These are phyloP conservation scores for Candida vaughaniae DNA, from an alignment of 805 yeast genomes.

Conservation along the genomic window DNA sequence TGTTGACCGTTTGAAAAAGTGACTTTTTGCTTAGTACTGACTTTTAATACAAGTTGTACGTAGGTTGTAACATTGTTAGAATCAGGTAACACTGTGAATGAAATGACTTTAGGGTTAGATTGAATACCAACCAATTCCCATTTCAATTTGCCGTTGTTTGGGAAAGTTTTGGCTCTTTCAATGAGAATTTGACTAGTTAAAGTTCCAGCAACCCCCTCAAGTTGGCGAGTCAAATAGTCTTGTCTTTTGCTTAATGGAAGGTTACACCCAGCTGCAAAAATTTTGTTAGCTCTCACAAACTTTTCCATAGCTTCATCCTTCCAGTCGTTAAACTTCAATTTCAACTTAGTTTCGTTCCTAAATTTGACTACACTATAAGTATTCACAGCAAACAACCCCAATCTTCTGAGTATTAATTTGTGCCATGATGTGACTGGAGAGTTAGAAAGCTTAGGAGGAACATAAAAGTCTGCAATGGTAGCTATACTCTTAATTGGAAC, in stretches of 20 bases:
- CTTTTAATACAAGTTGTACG: slow-evolving; percentile 40
- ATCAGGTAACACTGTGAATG: slow-evolving; percentile 66
- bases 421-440: slow-evolving; percentile 38
- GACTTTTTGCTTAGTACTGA: slow-evolving; percentile 37
- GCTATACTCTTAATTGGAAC: slow-evolving; percentile 40
- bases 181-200: slow-evolving; percentile 31
- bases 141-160: slow-evolving; percentile 55
- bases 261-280: slow-evolving; percentile 61
- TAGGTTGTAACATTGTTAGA: slow-evolving; percentile 34
- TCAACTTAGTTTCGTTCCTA: slow-evolving; percentile 40
- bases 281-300: slow-evolving; percentile 75
- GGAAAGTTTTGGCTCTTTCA: slow-evolving; percentile 42
- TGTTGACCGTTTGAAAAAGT: slow-evolving; percentile 21
- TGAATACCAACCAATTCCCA: slow-evolving; percentile 80
- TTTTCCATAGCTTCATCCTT: slow-evolving; percentile 79
- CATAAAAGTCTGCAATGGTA: slow-evolving; percentile 42
- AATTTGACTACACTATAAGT: slow-evolving; percentile 52
- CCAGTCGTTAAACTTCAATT: slow-evolving; percentile 72
- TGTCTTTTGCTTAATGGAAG: slow-evolving; percentile 28
- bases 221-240: slow-evolving; percentile 44
- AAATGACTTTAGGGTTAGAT: slow-evolving; percentile 67
- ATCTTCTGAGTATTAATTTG: slow-evolving; percentile 53
- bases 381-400: slow-evolving; percentile 67
- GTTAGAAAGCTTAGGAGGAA: slow-evolving; percentile 34
- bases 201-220: slow-evolving; percentile 34